A percentile compares a stretch with the other conserved stretches of the same genome.
Conservation (phyloP, 805 yeast genomes). For the Pichia ethanolica region DNA sequence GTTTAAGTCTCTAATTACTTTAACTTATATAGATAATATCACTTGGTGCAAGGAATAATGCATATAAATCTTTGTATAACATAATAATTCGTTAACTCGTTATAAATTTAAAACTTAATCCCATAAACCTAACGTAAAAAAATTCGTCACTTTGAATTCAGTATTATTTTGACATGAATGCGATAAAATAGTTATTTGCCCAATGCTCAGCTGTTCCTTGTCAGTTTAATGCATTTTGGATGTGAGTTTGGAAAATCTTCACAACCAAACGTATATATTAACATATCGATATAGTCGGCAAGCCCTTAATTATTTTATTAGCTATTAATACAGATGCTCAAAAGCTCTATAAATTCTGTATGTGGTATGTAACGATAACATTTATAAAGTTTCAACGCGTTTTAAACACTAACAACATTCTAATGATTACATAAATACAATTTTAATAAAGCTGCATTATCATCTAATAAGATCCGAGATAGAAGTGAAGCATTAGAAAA, state of each 20-base stretch:
- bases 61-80: slow-evolving; percentile 11
- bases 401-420: not conserved
- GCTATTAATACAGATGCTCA: no score
- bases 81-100: slow-evolving; percentile 8
- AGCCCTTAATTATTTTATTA: no score
- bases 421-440: not conserved
- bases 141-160: no score
- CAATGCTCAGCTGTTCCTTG: no score
- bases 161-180: no score
- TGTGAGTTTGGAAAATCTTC: no score
- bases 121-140: no score
- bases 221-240: no score
- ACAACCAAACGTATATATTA: no score
- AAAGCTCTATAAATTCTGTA: slow-evolving; percentile 2
- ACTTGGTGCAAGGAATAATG: slow-evolving; percentile 14
- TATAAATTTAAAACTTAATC: not conserved
- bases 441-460: slow-evolving; percentile 24
- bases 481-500: slow-evolving; percentile 43
- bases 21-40: slow-evolving; percentile 21
- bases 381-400: not conserved
- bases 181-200: no score
- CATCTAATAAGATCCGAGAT: slow-evolving; percentile 47
- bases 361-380: slow-evolving; percentile 8
- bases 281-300: no score
- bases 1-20: slow-evolving; percentile 50